A percentile compares a stretch with the other conserved stretches of the same genome.
These are phyloP conservation scores for Phytophthora palmivora DNA, from an alignment of 352 stramenopile genomes.

Conservation along the genomic window DNA sequence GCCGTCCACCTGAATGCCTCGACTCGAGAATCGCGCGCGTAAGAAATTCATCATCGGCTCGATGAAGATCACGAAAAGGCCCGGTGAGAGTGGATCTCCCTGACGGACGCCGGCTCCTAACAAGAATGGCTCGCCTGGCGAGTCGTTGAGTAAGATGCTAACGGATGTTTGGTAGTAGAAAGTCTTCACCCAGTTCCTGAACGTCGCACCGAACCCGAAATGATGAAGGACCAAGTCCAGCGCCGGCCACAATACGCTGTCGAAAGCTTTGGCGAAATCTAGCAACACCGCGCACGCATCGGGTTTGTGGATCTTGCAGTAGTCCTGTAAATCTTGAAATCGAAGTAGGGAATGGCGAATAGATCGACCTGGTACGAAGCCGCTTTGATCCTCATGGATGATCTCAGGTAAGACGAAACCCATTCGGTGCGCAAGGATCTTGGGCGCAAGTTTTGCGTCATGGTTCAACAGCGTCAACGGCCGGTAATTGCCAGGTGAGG, in stretches of 20 bases:
- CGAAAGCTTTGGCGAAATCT: no score
- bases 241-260: no score
- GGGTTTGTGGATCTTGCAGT: background rate
- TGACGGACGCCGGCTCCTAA: conserved; percentile 14
- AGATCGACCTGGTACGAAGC: no score
- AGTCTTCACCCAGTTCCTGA: conserved; percentile 16
- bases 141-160: conserved; percentile 18
- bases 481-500: no score
- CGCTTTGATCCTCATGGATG: no score
- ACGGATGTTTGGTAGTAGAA: conserved; percentile 21
- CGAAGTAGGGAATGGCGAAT: conserved; percentile 13
- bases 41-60: conserved; percentile 26
- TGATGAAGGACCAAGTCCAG: no score
- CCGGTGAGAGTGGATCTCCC: conserved; percentile 21
- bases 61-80: conserved; percentile 23
- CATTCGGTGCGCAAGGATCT: conserved; percentile 14
- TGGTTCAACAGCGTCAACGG: no score
- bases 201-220: no score
- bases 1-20: background rate
- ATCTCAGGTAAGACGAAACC: conserved; percentile 10
- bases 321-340: conserved; percentile 19
- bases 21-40: no score
- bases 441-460: conserved; percentile 18
- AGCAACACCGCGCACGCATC: no score
- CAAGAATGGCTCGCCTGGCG: conserved; percentile 4